Percentiles rank a stretch among this genome's conserved stretches.
phyloP scores from a whole-genome alignment of 345 rosid species.

The Leavenworthia alabamica region DNA sequence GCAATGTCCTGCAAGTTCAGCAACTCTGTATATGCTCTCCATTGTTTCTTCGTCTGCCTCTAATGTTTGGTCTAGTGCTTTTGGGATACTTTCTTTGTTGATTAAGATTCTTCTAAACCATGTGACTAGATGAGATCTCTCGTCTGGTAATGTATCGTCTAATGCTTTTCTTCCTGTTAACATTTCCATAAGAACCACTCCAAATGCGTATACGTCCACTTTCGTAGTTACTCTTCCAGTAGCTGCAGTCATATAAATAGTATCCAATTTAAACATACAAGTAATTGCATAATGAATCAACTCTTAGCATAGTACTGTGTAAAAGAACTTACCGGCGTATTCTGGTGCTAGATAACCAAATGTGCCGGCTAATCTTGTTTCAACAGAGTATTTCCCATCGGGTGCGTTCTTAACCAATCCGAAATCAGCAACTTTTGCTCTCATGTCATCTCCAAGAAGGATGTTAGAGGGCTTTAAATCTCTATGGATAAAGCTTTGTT shows the following conservation, averaged over 20 bases:
- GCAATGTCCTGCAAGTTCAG: conserved; percentile 88
- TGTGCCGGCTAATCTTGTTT: conserved; percentile 91
- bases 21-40: conserved; percentile 54
- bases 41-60: conserved; percentile 58
- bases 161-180: conserved; percentile 79
- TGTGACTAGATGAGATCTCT: conserved; percentile 63
- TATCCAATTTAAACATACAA: too few relatives aligned
- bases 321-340: conserved; percentile 86
- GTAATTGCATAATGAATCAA: too few relatives aligned
- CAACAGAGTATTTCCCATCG: conserved; percentile 77
- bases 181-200: conserved; percentile 87
- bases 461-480: too few relatives aligned
- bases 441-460: conserved; percentile 86
- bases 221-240: conserved; percentile 92
- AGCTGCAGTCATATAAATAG: conserved; percentile 56
- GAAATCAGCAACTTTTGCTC: conserved; percentile 92
- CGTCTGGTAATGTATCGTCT: conserved; percentile 64
- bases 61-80: conserved; percentile 52
- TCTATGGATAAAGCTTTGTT: conserved; percentile 89
- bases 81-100: conserved; percentile 60
- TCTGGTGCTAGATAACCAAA: conserved; percentile 98
- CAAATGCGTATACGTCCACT: conserved; percentile 82
- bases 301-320: too few relatives aligned
- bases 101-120: conserved; percentile 68
- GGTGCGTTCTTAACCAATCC: conserved; percentile 87